These are phyloP conservation scores for Penicillium turbatum DNA, from an alignment of 495 filamentous ascomycete genomes.

Conservation along the genomic window DNA sequence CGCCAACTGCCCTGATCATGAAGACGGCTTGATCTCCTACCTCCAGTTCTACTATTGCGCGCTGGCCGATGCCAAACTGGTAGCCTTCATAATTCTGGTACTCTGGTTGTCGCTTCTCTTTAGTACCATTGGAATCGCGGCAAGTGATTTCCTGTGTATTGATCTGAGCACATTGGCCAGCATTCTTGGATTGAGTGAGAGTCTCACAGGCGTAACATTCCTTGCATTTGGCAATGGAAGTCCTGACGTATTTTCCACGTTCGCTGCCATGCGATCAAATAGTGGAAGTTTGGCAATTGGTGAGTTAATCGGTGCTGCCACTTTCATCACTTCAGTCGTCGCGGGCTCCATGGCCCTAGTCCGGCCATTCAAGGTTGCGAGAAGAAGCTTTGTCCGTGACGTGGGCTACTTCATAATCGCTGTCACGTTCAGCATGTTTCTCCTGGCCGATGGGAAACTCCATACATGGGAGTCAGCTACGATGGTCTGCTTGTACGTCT, in stretches of 20 bases:
- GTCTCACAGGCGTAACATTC: constrained; percentile 93
- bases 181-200: constrained; percentile 90
- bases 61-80: constrained; percentile 59
- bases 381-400: constrained; percentile 85
- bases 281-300: constrained; percentile 94
- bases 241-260: constrained; percentile 97
- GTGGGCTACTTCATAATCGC: constrained; percentile 91
- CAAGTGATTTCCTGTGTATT: constrained; percentile 96
- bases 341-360: constrained; percentile 98
- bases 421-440: constrained; percentile 79
- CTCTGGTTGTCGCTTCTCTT: constrained; percentile 90
- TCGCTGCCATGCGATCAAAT: constrained; percentile 95
- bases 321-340: constrained; percentile 95
- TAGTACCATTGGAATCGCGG: constrained; percentile 96
- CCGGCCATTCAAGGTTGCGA: constrained; percentile 84
- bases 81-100: constrained; percentile 73
- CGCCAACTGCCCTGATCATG: constrained; percentile 79
- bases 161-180: constrained; percentile 89
- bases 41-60: constrained; percentile 89
- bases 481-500: constrained; percentile 90
- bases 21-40: constrained; percentile 86
- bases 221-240: constrained; percentile 98
- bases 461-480: constrained; percentile 80
- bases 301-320: constrained; percentile 90
- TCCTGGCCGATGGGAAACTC: constrained; percentile 80